Conservation (phyloP, 2,329 filamentous ascomycete species). For the Sarocladiaceae sp. region DNA sequence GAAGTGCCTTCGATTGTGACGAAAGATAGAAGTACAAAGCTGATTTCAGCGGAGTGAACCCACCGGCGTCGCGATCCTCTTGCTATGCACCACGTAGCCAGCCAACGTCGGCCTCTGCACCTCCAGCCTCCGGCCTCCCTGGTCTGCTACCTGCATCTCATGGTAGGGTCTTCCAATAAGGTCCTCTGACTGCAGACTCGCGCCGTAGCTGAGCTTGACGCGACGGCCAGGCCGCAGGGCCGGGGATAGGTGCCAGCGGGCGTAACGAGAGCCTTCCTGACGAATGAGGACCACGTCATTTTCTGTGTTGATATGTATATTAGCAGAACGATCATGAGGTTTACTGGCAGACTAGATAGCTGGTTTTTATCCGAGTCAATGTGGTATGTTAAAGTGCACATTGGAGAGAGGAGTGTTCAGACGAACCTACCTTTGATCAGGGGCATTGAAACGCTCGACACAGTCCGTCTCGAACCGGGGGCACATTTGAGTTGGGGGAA, state of each 20-base stretch:
- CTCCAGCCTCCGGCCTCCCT: not conserved
- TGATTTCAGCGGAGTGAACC: too few species aligned
- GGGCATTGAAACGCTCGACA: constrained; percentile 1
- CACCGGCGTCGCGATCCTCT: constrained; percentile 64
- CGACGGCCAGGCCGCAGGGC: constrained; percentile 24
- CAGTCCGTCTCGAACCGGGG: not conserved
- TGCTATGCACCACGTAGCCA: constrained; percentile 63
- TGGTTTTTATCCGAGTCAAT: too few species aligned
- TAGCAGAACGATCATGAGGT: not conserved
- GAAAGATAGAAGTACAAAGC: too few species aligned
- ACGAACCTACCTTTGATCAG: constrained; percentile 3
- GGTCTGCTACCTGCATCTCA: constrained; percentile 48
- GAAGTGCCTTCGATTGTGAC: too few species aligned
- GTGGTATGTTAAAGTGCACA: too few species aligned
- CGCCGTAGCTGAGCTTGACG: constrained; percentile 37
- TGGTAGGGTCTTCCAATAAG: constrained; percentile 61
- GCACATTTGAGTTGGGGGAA: too few species aligned
- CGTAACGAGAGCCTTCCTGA: constrained; percentile 27
- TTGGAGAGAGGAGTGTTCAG: constrained; percentile 8
- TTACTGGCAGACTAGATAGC: constrained; percentile 12
- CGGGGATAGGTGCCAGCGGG: constrained; percentile 32
- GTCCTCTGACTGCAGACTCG: constrained; percentile 40
- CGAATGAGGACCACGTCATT: constrained; percentile 34
- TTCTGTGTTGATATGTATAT: constrained; percentile 24
- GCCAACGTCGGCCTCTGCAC: constrained; percentile 35